Conservation (phyloP, 805 yeast genomes). For the Zygoascus ofunaensis region DNA sequence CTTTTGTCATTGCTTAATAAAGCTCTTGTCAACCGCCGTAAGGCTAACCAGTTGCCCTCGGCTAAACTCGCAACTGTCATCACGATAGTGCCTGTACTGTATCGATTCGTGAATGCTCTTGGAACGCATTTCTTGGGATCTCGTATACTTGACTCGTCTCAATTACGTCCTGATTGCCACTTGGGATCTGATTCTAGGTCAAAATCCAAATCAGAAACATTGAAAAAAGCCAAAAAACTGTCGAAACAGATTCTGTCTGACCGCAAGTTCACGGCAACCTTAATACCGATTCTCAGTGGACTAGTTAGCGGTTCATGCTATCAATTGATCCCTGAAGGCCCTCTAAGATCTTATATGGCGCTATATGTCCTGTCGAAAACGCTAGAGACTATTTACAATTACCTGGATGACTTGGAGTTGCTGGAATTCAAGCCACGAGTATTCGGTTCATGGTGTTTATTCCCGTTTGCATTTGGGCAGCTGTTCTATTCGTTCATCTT, state of each 20-base stretch:
- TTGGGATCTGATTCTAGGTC: constrained; percentile 1
- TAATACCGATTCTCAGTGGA: constrained; percentile 19
- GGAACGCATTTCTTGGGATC: constrained; percentile 1
- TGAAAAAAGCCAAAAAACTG: constrained; percentile 6
- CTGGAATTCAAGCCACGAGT: constrained; percentile 28
- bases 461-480: constrained; percentile 34
- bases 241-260: background rate
- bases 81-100: constrained; percentile 13
- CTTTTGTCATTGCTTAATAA: constrained; percentile 11
- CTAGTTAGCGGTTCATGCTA: constrained; percentile 21
- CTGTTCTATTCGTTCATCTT: constrained; percentile 29
- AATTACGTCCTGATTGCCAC: too few relatives aligned
- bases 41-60: constrained; percentile 5
- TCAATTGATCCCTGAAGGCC: constrained; percentile 22
- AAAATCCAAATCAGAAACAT: background rate
- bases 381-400: constrained; percentile 29
- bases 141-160: background rate
- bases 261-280: background rate
- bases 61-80: constrained; percentile 11
- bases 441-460: constrained; percentile 33
- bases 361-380: constrained; percentile 28
- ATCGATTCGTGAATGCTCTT: constrained; percentile 7
- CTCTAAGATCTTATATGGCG: constrained; percentile 23
- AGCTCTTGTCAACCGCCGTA: constrained; percentile 8
- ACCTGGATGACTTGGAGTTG: constrained; percentile 27